phyloP scores from a whole-genome alignment of 805 yeast species.

The Lipomyces yamadae region DNA sequence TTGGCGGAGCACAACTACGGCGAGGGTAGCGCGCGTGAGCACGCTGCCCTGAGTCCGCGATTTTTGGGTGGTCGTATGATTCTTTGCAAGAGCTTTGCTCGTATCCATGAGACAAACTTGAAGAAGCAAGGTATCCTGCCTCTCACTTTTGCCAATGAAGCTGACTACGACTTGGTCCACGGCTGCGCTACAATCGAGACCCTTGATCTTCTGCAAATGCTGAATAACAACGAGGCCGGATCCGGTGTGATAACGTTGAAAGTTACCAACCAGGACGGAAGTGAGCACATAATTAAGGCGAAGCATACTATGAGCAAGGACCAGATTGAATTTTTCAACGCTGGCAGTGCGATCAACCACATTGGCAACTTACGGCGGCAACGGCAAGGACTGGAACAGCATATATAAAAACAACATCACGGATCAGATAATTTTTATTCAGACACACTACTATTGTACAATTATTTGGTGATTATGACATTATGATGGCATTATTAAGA shows the following conservation, averaged over 20 bases:
- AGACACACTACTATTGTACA: neutral
- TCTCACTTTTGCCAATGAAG: constrained; percentile 86
- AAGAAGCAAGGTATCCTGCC: constrained; percentile 99
- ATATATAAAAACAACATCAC: neutral
- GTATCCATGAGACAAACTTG: constrained; percentile 99
- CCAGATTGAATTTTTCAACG: constrained; percentile 92
- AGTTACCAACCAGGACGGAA: constrained; percentile 76
- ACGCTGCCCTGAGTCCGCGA: constrained; percentile 99
- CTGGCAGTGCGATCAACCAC: constrained; percentile 94
- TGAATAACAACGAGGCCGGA: constrained; percentile 68
- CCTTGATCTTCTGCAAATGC: constrained; percentile 78
- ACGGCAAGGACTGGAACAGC: constrained; percentile 8
- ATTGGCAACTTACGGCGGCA: constrained; percentile 60
- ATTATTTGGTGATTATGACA: neutral
- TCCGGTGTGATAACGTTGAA: constrained; percentile 67
- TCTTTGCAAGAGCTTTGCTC: constrained; percentile 96
- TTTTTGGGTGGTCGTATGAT: constrained; percentile 98
- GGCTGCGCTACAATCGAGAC: constrained; percentile 89
- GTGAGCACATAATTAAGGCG: constrained; percentile 68
- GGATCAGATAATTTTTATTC: neutral
- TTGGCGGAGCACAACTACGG: constrained; percentile 99
- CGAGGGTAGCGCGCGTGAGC: constrained; percentile 99
- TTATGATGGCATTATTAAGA: neutral
- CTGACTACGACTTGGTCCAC: constrained; percentile 91
- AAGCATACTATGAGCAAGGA: constrained; percentile 97